Evolutionary conservation across 441 rosid genomes (phyloP), one percentile per base, ranked within the genome.

Genomic region (Populus hybrid): DNA sequence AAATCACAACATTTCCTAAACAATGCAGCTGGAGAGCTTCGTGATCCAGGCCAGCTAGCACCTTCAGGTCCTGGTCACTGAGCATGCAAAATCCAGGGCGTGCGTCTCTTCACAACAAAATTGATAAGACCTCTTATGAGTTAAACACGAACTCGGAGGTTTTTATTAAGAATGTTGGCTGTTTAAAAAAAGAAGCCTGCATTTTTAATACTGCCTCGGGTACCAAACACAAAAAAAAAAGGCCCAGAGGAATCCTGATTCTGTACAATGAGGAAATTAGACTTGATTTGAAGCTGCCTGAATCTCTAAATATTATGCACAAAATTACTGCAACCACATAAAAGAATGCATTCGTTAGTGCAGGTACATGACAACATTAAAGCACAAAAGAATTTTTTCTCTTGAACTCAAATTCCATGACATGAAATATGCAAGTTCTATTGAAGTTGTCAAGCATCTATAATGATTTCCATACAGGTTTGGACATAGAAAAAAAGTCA

Each of bases 141-240:
- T 67, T 66, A 34, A 67, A 76, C 68, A 70, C 18, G 67, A 50
- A 64, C 70, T 7, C 70, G 5, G 69, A 63, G 69, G 77, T 69
- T 80, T 71, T 81, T 72, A 81, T 81, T 53, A 75, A 72, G 73
- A 38, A 72, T 72, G 80, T 80, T 76, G 87, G 86, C 87, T 79
- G 72, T 79, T 67, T 67, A 34, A 74, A 83, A 82, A 84, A 79
- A 69, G 72, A 75, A 79, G 85, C 86, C 83, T 78, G 76, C 26
- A 80, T 26, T 26, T 34, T 24, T 72, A 28, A 77, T 69, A 53
- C 61, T 36, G 59, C 78, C 80, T 81, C 79, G 72, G 42, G 36
- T 34, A 34, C 19, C 75, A 79, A 68, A 38, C 1, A 26, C 28
- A 26, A 74, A 82, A 30, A n/a, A 40, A 77, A 61, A 77, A 78